Conservation (phyloP, 495 filamentous ascomycete genomes). For the Sordaria brevicollis region DNA sequence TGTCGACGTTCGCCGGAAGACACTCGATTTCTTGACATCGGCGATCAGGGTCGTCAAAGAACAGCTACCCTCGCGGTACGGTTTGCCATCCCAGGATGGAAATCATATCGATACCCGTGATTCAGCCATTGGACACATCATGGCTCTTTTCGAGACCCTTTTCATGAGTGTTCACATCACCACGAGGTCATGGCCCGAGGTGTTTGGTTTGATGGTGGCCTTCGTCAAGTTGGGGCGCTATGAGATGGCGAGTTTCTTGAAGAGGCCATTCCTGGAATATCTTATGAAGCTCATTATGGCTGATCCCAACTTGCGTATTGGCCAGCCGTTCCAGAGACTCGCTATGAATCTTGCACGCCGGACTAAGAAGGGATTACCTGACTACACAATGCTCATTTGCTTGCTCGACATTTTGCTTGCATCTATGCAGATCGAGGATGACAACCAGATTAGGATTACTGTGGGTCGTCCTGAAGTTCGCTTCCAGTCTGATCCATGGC, state of each 20-base stretch:
- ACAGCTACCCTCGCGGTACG: slow-evolving; percentile 32
- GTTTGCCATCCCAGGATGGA: slow-evolving; percentile 4
- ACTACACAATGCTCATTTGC: slow-evolving; percentile 42
- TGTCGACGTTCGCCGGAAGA: slow-evolving; percentile 47
- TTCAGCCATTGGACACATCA: slow-evolving; percentile 22
- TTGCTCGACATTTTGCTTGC: slow-evolving; percentile 42
- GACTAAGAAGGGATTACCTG: slow-evolving; percentile 38
- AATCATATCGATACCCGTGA: slow-evolving; percentile 21
- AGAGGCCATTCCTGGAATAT: slow-evolving; percentile 42
- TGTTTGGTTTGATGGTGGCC: slow-evolving; percentile 55
- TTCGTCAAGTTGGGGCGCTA: slow-evolving; percentile 47
- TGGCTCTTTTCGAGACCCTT: slow-evolving; percentile 42
- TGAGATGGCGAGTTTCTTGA: slow-evolving; percentile 46
- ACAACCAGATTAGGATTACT: not conserved
- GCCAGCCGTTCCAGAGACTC: slow-evolving; percentile 32
- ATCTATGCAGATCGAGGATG: slow-evolving; percentile 27
- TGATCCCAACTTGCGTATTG: slow-evolving; percentile 38
- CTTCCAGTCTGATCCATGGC: slow-evolving; percentile 12
- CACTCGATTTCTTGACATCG: slow-evolving; percentile 43
- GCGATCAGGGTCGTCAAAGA: slow-evolving; percentile 44
- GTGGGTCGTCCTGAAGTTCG: slow-evolving; percentile 5
- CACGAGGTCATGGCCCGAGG: slow-evolving; percentile 67
- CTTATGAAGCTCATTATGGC: slow-evolving; percentile 54
- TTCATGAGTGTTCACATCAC: slow-evolving; percentile 44
- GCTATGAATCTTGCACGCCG: slow-evolving; percentile 36